Base-by-base conservation (phyloP, 139 green algal genomes). In the Chlorella sorokiniana region DNA sequence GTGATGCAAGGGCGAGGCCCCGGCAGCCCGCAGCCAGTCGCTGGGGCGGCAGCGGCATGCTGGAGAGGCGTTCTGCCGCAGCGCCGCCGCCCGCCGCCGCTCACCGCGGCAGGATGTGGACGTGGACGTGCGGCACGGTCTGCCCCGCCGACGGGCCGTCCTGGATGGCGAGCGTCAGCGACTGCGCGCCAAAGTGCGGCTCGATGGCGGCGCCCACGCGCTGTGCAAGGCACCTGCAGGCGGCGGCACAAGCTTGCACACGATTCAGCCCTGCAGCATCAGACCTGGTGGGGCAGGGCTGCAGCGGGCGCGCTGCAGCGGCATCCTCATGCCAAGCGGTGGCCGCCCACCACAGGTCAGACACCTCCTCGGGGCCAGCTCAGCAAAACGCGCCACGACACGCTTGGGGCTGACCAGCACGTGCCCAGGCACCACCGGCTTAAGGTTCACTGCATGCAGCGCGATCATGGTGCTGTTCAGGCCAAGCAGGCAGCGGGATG, bases 91-190 rank as follows among this genome's bases (percentile, higher is more conserved):
- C n/a, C n/a, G n/a, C n/a, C n/a, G n/a, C n/a, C n/a, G n/a, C n/a
- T n/a, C 81, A 91, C n/a, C 97, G 84, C 0, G 97, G 97, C 78
- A 99, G 84, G 27, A 98, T 78, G 86, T 99, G 97, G 1, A 99
- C 87, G 88, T 99, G 97, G 35, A 99, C 93, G 87, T 99, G 96
- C 6, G 95, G 91, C 35, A 99, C 95, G 0, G 94, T 98, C 84
- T 99, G 96, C 0, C 96, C 96, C 4, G 95, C 94, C 20, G 82
- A 67, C 8, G 89, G 84, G 0, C 91, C 91, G 87, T 95, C 91
- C 88, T 98, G 95, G 29, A 98, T 95, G 45, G 92, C 90, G 1
- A 98, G 81, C 0, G 94, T 98, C 37, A 98, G 85, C 0, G 94
- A 93, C 8, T 78, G 71, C 22, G 90, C 95, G 7, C 67, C 72